Evolutionary conservation across 2,329 filamentous ascomycete genomes (phyloP), one percentile per base, ranked within the genome.

Genomic region (Fusarium lyarnte): DNA sequence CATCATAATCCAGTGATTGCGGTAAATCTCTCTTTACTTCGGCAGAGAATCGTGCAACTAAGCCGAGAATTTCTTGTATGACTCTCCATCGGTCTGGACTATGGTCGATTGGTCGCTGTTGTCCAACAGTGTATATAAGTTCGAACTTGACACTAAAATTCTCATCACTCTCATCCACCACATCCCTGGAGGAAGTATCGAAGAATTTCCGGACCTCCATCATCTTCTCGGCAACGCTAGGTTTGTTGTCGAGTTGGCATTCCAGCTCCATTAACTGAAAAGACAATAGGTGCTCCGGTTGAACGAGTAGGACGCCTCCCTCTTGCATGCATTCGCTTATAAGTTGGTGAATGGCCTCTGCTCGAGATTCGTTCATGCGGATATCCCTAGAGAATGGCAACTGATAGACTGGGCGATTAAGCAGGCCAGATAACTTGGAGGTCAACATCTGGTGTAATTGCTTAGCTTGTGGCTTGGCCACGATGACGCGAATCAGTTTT

Each of bases 131-230:
- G 65, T 92, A 92, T 3, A 92, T 82, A 0, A 92, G 78, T 74
- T 92, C 89, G 43, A 90, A 90, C 52, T 87, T 88, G 8, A 86
- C 84, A 46, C 84, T 88, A 45, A 92, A 87, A 60, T 88, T 89
- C 63, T 92, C 89, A 51, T 92, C 91, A 45, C 87, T 90, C 77
- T 92, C 90, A 64, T 92, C 90, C 0, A 92, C 82, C 6, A 93
- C 83, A 67, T 91, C 89, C 0, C 88, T 81, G 0, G 85, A 82
- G 5, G 79, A 66, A 0, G 55, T 19, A 36, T 87, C 78, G 3
- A 91, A 80, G 70, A 84, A 87, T 0, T 79, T 29, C n/a, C 89
- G 85, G 0, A 79, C 83, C 1, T 77, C 27, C 0, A 87, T 67
- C 17, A 89, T 74, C 2, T 66, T 49, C 2, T 65, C 51, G 0